A percentile compares a stretch with the other conserved stretches of the same genome.
Conservation (phyloP, 1,139 yeast genomes). For the Pichia sp. region DNA sequence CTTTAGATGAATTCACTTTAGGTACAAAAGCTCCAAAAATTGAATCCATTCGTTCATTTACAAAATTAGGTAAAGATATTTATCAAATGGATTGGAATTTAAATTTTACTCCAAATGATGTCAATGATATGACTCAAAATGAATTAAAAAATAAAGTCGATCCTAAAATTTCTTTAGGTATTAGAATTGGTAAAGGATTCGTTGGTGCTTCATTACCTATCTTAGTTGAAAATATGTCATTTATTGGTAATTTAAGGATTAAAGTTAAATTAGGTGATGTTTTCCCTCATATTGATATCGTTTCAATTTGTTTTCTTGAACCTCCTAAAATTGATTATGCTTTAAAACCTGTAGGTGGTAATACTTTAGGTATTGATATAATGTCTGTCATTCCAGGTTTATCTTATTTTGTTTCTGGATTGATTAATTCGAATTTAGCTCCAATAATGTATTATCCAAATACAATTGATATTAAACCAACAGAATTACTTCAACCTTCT, state of each 20-base stretch:
- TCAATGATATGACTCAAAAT: slow-evolving; percentile 73
- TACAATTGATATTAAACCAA: slow-evolving; percentile 66
- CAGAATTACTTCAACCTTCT: slow-evolving; percentile 58
- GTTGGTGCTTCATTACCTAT: slow-evolving; percentile 70
- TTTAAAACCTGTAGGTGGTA: slow-evolving; percentile 85
- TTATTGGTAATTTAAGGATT: slow-evolving; percentile 65
- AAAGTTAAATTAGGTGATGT: slow-evolving; percentile 54
- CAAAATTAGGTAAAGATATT: slow-evolving; percentile 57
- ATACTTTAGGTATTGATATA: slow-evolving; percentile 72
- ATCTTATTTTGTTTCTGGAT: slow-evolving; percentile 61
- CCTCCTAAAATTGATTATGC: slow-evolving; percentile 74
- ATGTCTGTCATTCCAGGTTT: slow-evolving; percentile 81
- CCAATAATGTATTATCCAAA: slow-evolving; percentile 84
- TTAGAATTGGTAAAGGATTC: slow-evolving; percentile 71
- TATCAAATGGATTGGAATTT: slow-evolving; percentile 83
- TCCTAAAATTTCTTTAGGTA: slow-evolving; percentile 76
- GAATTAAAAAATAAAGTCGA: slow-evolving; percentile 64
- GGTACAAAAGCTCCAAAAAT: slow-evolving; percentile 78
- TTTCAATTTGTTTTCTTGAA: slow-evolving; percentile 65
- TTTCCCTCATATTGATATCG: slow-evolving; percentile 70
- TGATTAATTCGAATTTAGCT: slow-evolving; percentile 63
- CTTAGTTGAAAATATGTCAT: slow-evolving; percentile 71
- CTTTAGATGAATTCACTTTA: slow-evolving; percentile 68
- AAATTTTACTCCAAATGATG: slow-evolving; percentile 73
- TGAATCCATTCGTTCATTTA: slow-evolving; percentile 63